phyloP scores from a whole-genome alignment of 441 rosid genomes.

The Mallotus repandus region DNA sequence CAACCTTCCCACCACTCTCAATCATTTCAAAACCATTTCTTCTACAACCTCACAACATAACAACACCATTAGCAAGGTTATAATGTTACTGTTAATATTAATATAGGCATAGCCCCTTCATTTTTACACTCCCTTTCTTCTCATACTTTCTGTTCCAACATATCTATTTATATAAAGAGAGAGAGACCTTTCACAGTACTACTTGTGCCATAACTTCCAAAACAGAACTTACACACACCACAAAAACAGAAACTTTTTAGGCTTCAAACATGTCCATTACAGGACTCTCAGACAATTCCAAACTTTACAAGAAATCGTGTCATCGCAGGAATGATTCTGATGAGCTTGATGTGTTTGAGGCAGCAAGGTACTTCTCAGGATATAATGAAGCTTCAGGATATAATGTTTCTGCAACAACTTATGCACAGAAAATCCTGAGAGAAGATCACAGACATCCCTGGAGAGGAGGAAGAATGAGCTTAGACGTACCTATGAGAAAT shows the following conservation, averaged over 20 bases:
- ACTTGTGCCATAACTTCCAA: constrained; percentile 17
- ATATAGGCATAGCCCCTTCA: too few species aligned
- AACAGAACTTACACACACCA: constrained; percentile 2
- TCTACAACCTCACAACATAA: constrained; percentile 9
- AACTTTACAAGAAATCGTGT: constrained; percentile 43
- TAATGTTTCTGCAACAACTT: constrained; percentile 26
- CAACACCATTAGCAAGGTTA: neutral
- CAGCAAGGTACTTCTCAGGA: constrained; percentile 77
- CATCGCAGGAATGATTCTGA: constrained; percentile 59
- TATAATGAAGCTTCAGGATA: constrained; percentile 48
- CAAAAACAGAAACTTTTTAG: constrained; percentile 8
- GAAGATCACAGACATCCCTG: constrained; percentile 45
- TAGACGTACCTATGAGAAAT: constrained; percentile 56
- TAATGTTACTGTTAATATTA: too few species aligned
- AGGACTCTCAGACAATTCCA: constrained; percentile 49
- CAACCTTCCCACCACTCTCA: constrained; percentile 37
- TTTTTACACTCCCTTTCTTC: too few species aligned
- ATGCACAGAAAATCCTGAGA: constrained; percentile 41
- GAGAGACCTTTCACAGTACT: neutral
- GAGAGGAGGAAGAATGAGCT: constrained; percentile 66
- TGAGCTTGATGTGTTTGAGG: constrained; percentile 93
- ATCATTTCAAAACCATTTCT: constrained; percentile 41
- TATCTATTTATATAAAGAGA: too few species aligned
- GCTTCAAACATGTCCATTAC: constrained; percentile 53
- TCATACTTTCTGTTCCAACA: too few species aligned